Conservation (phyloP, 2,329 filamentous ascomycete genomes). For the Cladosporium sp. region DNA sequence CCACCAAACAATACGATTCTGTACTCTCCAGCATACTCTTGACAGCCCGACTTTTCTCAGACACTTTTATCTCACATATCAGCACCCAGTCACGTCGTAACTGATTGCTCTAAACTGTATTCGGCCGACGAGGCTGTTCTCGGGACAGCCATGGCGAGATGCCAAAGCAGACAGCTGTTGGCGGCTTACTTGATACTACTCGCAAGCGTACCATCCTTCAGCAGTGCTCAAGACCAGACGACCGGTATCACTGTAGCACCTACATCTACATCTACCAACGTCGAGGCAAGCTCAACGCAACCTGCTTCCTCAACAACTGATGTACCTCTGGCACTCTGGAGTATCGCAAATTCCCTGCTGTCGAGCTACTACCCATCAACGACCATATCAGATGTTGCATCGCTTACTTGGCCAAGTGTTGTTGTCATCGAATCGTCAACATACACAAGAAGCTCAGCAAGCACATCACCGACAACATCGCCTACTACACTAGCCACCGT, state of each 20-base stretch:
- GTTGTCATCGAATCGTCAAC: slow-evolving; percentile 25
- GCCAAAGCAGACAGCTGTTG: neutral
- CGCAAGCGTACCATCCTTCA: neutral
- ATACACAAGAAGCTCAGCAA: slow-evolving; percentile 9
- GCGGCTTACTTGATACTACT: neutral
- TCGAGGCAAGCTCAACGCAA: neutral
- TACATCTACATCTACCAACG: neutral
- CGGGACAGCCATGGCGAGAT: neutral
- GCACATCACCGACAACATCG: neutral
- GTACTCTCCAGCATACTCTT: neutral
- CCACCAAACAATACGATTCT: neutral
- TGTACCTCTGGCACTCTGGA: slow-evolving; percentile 18
- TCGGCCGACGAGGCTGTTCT: neutral
- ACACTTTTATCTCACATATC: neutral
- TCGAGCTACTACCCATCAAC: slow-evolving; percentile 21
- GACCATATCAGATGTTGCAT: slow-evolving; percentile 18
- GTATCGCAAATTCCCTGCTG: slow-evolving; percentile 21
- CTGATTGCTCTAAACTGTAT: neutral
- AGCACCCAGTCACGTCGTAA: no score
- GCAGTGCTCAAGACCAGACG: slow-evolving; percentile 2
- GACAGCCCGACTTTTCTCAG: neutral
- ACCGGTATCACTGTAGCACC: neutral
- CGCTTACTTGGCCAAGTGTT: slow-evolving; percentile 23
- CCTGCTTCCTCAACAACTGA: slow-evolving; percentile 6
- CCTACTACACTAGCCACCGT: neutral